These are phyloP conservation scores for Phenoliferia sp. DNA, from an alignment of 1,284 basidiomycete species.

Conservation along the genomic window DNA sequence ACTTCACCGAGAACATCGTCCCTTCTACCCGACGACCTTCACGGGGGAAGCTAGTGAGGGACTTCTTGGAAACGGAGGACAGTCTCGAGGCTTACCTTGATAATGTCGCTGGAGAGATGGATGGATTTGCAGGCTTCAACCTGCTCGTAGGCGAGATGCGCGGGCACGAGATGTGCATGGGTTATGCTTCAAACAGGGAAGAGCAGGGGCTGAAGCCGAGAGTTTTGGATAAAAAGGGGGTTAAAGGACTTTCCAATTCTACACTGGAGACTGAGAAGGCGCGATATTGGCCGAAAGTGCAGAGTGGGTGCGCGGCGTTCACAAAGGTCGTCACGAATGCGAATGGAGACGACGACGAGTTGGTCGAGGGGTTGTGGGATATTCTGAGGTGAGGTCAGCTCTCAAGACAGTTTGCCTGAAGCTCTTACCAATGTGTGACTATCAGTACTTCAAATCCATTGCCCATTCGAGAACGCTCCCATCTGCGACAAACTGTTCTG, in stretches of 20 bases:
- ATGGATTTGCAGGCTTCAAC: constrained; percentile 34
- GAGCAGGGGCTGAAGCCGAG: constrained; percentile 6
- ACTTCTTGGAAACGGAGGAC: constrained; percentile 1
- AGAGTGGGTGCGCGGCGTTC: constrained; percentile 23
- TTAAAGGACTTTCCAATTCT: constrained; percentile 25
- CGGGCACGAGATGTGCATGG: constrained; percentile 12
- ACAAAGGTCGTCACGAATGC: background rate
- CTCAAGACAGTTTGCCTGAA: background rate
- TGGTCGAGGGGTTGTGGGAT: constrained; percentile 19
- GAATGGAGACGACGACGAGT: background rate
- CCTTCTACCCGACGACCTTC: constrained; percentile 18
- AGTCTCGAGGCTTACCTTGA: constrained; percentile 16
- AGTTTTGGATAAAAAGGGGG: constrained; percentile 5
- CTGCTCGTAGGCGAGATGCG: constrained; percentile 26
- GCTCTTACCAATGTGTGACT: background rate
- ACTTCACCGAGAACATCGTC: constrained; percentile 30
- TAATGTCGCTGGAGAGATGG: constrained; percentile 19
- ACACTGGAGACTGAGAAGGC: constrained; percentile 22
- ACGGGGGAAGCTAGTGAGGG: constrained; percentile 20
- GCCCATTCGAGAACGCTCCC: constrained; percentile 22
- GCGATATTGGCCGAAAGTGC: constrained; percentile 34
- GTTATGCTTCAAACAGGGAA: constrained; percentile 33
- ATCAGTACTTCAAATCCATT: constrained; percentile 20
- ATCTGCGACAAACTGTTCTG: constrained; percentile 35
- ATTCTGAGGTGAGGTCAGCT: constrained; percentile 22